Conservation (phyloP, 176 grass and related monocot genomes). For the Areca catechu region DNA sequence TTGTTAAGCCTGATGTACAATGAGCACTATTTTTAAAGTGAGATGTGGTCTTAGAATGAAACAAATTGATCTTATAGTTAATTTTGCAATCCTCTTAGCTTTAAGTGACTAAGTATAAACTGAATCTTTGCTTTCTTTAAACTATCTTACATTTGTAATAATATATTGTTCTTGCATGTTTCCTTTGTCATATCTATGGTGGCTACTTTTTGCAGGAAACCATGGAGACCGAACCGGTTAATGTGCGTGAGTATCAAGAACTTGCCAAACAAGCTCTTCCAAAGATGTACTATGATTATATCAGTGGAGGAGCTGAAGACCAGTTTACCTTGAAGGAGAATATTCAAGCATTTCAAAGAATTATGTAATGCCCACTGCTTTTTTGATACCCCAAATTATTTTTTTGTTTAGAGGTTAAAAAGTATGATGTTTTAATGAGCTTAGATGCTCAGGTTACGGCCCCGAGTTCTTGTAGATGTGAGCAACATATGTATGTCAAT, state of each 20-base stretch:
- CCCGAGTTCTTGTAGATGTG: conserved; percentile 78
- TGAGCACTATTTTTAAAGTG: too few relatives aligned
- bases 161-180: too few relatives aligned
- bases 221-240: conserved; percentile 61
- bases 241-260: conserved; percentile 63
- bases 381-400: conserved; percentile 3
- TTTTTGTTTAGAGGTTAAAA: background rate
- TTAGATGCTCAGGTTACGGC: conserved; percentile 52
- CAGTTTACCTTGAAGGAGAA: conserved; percentile 77
- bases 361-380: conserved; percentile 26
- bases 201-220: conserved; percentile 11
- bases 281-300: conserved; percentile 82
- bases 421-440: background rate
- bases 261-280: conserved; percentile 59
- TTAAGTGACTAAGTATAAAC: too few relatives aligned
- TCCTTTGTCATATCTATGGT: background rate
- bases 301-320: conserved; percentile 72
- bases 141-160: too few relatives aligned
- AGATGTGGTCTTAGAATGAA: too few relatives aligned
- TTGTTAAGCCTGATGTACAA: too few relatives aligned
- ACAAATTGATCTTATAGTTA: too few relatives aligned
- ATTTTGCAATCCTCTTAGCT: too few relatives aligned
- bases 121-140: too few relatives aligned
- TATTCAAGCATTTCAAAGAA: conserved; percentile 67
- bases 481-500: conserved; percentile 74